Base-by-base conservation (phyloP, 441 rosid species). In the Populus trichocarpa region DNA sequence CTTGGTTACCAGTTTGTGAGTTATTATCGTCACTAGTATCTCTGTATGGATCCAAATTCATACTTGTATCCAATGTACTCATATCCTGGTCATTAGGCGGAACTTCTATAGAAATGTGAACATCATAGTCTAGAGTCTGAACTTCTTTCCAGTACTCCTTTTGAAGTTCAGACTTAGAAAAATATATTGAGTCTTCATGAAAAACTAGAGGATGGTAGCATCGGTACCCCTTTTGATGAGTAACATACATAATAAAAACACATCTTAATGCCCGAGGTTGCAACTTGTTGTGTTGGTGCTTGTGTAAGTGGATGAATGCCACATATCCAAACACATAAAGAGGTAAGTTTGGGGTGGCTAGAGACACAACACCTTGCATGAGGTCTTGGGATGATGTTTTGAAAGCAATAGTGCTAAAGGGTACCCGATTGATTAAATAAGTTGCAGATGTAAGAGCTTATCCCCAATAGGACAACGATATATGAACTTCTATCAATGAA, bases 181-280 rank as follows among this genome's bases (percentile, higher is more conserved):
- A 65, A 25, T 75, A 75, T 40, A 66, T 69, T 16, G 26, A n/a
- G 11, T 66, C 69, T 73, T 73, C 61, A 66, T 73, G n/a, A 14
- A 66, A 78, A n/a, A 50, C n/a, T 32, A 2, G 12, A 28, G 78
- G 66, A 10, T 68, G 53, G 5, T 67, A 68, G 53, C 67, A 76
- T 0, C 1, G 8, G 0, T 73, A 73, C 2, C 75, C 67, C 2
- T 73, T 72, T 18, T 53, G 0, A 30, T 75, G 11, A 1, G 2
- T 10, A 13, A 33, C 50, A 30, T 75, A 46, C n/a, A 50, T 33
- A 16, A 75, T 10, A 68, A 75, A 75, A 2, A 75, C 73, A 67
- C 66, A 67, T 9, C 32, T 20, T 0, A 69, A 67, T 3, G 22
- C 71, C 5, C 3, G 11, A 28, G 73, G 46, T 8, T 23, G n/a